Evolutionary conservation across 2,329 filamentous ascomycete genomes (phyloP), one percentile per base, ranked within the genome.

Genomic region (Alternaria gansuensis): DNA sequence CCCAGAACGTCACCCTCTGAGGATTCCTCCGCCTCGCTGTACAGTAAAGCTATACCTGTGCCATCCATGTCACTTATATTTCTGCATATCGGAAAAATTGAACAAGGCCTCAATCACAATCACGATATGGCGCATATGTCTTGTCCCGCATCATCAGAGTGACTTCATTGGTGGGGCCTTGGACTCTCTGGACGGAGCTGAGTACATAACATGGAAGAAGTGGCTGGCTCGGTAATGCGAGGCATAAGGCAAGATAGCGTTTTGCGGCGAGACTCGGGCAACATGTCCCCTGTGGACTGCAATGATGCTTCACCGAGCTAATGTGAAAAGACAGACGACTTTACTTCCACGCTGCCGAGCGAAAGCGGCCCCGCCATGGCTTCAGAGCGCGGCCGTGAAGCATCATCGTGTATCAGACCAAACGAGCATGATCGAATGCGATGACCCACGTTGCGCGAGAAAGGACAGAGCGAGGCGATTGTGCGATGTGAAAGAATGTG

Each of bases 321-420:
- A 65, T 31, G 61, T 62, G 41, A 56, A 60, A 53, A 58, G 57
- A 56, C 44, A 59, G 58, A 44, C 59, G 58, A 59, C 58, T 60
- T 53, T 51, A 41, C 48, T 52, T 55, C 56, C 57, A 52, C 45
- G 52, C 60, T 54, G 66, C 73, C 74, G 72, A 73, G 72, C 69
- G 34, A 57, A 61, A 59, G 61, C 61, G 52, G 68, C 60, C 65
- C 65, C 68, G 68, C 64, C 59, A 74, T 70, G 70, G 72, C 69
- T 73, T 69, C 70, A 71, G 65, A 70, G 72, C 73, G 73, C 74
- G 74, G 74, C 74, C 73, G 72, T 73, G 71, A 72, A 70, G 57
- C 57, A 50, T 57, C 28, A 44, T 46, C 17, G 33, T 23, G 26
- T 44, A 40, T 34, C 39, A 50, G 37, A 49, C 40, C 39, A 40